These are phyloP conservation scores for Alloteropsis semialata DNA, from an alignment of 176 grass and related monocot genomes.

Conservation along the genomic window DNA sequence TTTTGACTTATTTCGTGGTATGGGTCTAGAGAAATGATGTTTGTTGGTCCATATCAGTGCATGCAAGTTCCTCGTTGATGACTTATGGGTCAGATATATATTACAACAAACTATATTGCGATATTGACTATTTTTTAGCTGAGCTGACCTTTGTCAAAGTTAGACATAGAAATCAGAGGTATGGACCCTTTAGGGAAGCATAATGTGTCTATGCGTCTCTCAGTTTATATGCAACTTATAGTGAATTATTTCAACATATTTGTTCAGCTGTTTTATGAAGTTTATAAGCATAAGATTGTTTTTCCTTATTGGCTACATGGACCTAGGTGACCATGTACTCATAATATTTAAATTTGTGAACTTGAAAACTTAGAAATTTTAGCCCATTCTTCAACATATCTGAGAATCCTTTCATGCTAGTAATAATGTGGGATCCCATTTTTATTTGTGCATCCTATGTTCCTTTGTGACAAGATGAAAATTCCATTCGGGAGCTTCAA, in stretches of 20 bases:
- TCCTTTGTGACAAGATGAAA: not conserved
- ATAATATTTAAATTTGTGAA: not conserved
- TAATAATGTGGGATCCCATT: not conserved
- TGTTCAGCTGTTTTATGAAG: not conserved
- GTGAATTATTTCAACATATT: conserved; percentile 9
- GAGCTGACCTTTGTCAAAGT: not conserved
- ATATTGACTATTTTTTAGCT: not conserved
- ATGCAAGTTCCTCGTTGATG: not conserved
- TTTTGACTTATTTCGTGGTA: conserved; percentile 4
- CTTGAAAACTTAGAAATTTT: not conserved
- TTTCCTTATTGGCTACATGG: not conserved
- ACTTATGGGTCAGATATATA: not conserved
- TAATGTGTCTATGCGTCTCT: not conserved
- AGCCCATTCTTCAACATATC: not conserved
- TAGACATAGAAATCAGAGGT: not conserved
- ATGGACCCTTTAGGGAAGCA: not conserved
- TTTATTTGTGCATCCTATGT: not conserved
- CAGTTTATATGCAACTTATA: not conserved
- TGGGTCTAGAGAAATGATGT: not conserved
- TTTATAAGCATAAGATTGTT: not conserved
- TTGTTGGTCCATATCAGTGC: not conserved
- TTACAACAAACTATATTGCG: not conserved
- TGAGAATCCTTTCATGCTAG: not conserved
- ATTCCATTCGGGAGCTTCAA: not conserved
- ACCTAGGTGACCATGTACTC: not conserved